Evolutionary conservation across 2,329 filamentous ascomycete species (phyloP), one percentile per base, ranked within the genome.

Genomic region (Colletotrichum sansevieriae): DNA sequence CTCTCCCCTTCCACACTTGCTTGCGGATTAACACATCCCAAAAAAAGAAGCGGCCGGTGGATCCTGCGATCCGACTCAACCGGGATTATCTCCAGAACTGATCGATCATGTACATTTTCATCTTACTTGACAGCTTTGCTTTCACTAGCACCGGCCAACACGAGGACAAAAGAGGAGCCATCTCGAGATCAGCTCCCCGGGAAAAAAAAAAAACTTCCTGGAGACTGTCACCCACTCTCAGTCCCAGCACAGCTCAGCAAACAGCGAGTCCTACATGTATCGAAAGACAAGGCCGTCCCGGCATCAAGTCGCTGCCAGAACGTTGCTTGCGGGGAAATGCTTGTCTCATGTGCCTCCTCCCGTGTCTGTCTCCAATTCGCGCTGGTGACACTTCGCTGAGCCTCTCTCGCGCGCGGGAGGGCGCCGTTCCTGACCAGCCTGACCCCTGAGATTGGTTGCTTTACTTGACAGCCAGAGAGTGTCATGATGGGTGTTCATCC

Each of bases 251-350:
- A 15, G 7, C 13, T 25, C 25, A 25, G 29, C 29, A 29, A 29
- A 7, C 8, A 8, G 29, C 29, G 8, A 29, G 6, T 29, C 29
- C 29, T 29, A 29, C 25, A 7, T 7, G 9, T 29, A 9, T 29
- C 29, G 29, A 33, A 11, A 57, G n/a, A 25, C 18, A 20, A 20
- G 54, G 39, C 35, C 44, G 47, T 18, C 46, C 18, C 33, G 37
- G 57, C 37, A 62, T 61, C 43, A 33, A n/a, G 35, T 12, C 54
- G 18, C 65, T 68, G 61, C 65, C 62, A 49, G n/a, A 58, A 39
- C 54, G 43, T 33, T 15, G 13, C 54, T 68, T 60, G 65, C 65
- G 65, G 65, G 65, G 62, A 65, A 68, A 68, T 68, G 62, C 65
- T 65, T 60, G 65, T 68, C 61, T 59, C 18, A 33, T 68, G 65